Percentiles rank a stretch among this genome's conserved stretches.
phyloP scores from a whole-genome alignment of 805 yeast genomes.

The Cyberlindnera petersonii region DNA sequence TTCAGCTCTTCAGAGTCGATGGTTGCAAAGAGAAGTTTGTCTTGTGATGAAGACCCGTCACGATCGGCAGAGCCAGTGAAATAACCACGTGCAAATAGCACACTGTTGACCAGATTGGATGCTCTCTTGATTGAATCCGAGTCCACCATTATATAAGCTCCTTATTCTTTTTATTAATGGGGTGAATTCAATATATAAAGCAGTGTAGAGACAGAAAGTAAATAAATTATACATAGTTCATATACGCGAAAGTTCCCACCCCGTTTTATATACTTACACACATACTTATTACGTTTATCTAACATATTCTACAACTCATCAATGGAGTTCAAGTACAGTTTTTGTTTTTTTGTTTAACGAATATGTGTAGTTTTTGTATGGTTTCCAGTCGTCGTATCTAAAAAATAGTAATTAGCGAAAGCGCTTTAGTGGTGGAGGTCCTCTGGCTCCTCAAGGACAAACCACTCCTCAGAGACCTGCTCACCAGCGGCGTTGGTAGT shows the following conservation, averaged over 20 bases:
- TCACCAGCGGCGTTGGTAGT: slow-evolving; percentile 38
- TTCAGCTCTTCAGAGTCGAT: slow-evolving; percentile 1
- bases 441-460: slow-evolving; percentile 69
- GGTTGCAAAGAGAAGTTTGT: slow-evolving; percentile 7
- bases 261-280: too few relatives aligned
- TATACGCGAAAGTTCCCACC: too few relatives aligned
- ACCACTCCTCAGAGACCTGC: slow-evolving; percentile 60
- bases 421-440: slow-evolving; percentile 42
- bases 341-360: too few relatives aligned
- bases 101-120: slow-evolving; percentile 15
- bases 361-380: not conserved
- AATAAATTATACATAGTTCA: too few relatives aligned
- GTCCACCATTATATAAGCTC: slow-evolving; percentile 7
- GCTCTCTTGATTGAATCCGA: slow-evolving; percentile 13
- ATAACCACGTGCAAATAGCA: slow-evolving; percentile 17
- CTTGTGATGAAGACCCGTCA: too few relatives aligned
- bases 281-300: too few relatives aligned
- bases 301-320: too few relatives aligned
- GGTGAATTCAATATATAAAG: too few relatives aligned
- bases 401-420: too few relatives aligned
- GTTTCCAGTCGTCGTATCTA: slow-evolving; percentile 10
- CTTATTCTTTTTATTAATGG: not conserved
- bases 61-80: slow-evolving; percentile 2
- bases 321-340: too few relatives aligned
- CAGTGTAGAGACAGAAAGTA: too few relatives aligned